These are phyloP conservation scores for Trypanosoma melophagium DNA, from an alignment of 208 protist genomes.

Conservation along the genomic window DNA sequence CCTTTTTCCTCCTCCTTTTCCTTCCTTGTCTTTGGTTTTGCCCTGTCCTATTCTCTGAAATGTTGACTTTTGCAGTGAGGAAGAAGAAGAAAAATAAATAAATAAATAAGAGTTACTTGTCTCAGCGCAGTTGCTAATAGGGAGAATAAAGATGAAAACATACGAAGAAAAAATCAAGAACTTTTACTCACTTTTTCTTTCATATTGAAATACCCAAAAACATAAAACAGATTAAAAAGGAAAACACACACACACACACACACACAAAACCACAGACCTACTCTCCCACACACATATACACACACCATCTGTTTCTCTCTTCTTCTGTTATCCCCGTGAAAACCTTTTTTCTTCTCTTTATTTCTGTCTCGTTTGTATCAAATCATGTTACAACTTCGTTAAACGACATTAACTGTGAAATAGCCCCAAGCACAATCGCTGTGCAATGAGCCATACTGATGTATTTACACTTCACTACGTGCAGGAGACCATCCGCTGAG, in stretches of 20 bases:
- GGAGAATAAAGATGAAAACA: not conserved
- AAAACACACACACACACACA: not conserved
- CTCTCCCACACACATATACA: too few species aligned
- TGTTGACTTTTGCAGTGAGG: not conserved
- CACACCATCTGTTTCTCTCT: not conserved
- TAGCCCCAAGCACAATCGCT: conserved; percentile 35
- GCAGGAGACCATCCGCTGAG: conserved; percentile 13
- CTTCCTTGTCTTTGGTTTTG: conserved; percentile 1
- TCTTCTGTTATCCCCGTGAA: not conserved
- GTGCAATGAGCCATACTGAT: conserved; percentile 37
- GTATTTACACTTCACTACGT: conserved; percentile 40
- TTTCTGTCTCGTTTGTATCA: not conserved
- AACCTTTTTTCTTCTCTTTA: not conserved
- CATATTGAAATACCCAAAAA: not conserved
- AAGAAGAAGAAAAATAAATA: conserved; percentile 13
- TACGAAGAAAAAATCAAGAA: not conserved
- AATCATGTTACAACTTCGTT: not conserved
- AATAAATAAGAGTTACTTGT: not conserved
- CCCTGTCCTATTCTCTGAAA: not conserved
- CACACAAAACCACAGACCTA: too few species aligned
- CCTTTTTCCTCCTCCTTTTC: not conserved
- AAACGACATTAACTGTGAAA: conserved; percentile 29
- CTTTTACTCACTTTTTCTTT: not conserved
- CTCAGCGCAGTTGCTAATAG: not conserved
- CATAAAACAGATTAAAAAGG: not conserved